Conservation (phyloP, 169 alveolate genomes). For the Cryptosporidium baileyi region DNA sequence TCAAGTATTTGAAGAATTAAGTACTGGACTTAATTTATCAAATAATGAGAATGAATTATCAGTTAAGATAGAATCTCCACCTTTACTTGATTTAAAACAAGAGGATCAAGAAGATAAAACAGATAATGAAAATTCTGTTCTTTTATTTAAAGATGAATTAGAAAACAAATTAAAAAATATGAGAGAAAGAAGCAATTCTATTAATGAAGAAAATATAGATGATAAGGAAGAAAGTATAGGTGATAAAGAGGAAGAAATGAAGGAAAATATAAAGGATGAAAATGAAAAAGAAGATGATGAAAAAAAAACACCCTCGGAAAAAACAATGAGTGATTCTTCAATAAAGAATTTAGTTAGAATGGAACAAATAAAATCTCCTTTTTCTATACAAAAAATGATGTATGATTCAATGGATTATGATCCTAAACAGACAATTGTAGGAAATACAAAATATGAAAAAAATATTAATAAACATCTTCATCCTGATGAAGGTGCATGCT, state of each 20-base stretch:
- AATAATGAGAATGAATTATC: neutral
- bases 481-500: neutral
- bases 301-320: neutral
- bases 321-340: neutral
- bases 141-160: slow-evolving; percentile 4
- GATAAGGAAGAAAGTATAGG: neutral
- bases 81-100: neutral
- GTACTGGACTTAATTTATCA: neutral
- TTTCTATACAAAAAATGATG: neutral
- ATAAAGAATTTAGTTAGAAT: neutral
- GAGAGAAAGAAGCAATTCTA: neutral
- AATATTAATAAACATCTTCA: slow-evolving; percentile 21
- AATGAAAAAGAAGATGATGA: neutral
- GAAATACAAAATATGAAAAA: slow-evolving; percentile 19
- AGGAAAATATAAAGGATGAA: neutral
- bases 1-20: slow-evolving; percentile 18
- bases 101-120: neutral
- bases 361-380: slow-evolving; percentile 16
- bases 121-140: neutral
- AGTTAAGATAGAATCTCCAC: neutral
- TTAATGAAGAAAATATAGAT: neutral
- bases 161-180: neutral
- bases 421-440: slow-evolving; percentile 33
- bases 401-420: neutral
- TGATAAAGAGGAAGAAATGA: neutral